Evolutionary conservation across 2,329 filamentous ascomycete species (phyloP).

Genomic region (Leptographium wingfieldii): DNA sequence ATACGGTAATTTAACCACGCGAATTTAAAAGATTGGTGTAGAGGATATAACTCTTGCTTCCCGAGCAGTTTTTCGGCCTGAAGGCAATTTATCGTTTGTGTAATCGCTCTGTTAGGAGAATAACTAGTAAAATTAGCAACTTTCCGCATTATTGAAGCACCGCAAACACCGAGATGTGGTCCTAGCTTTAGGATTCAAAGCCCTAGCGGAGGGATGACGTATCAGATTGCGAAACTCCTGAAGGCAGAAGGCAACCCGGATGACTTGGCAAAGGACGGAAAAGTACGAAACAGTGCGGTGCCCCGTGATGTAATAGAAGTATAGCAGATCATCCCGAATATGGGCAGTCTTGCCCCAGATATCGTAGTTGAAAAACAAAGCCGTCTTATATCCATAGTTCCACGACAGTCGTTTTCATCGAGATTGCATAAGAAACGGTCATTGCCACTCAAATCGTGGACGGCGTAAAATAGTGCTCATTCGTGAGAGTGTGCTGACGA

Average conservation of each 20-base stretch:
- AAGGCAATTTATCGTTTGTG: not conserved
- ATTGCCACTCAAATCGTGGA: too few relatives aligned
- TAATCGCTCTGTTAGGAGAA: not conserved
- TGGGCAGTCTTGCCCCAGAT: not conserved
- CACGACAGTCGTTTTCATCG: too few relatives aligned
- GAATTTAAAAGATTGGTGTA: too few relatives aligned
- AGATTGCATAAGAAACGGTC: too few relatives aligned
- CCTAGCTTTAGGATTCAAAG: not conserved
- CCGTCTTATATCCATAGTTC: too few relatives aligned
- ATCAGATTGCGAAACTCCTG: not conserved
- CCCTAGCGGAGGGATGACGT: not conserved
- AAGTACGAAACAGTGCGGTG: not conserved
- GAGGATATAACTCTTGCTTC: not conserved
- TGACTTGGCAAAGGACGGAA: not conserved
- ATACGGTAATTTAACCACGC: not conserved
- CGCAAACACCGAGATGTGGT: not conserved
- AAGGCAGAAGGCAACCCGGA: not conserved
- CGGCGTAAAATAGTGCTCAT: too few relatives aligned
- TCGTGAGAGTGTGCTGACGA: too few relatives aligned
- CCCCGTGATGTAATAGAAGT: not conserved
- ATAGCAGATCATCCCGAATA: not conserved
- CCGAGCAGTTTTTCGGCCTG: not conserved
- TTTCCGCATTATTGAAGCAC: not conserved
- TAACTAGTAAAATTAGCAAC: too few relatives aligned
- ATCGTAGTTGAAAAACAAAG: too few relatives aligned